Base-by-base conservation (phyloP, 192 early-diverging fungal genomes). In the Coemansia sp. region DNA sequence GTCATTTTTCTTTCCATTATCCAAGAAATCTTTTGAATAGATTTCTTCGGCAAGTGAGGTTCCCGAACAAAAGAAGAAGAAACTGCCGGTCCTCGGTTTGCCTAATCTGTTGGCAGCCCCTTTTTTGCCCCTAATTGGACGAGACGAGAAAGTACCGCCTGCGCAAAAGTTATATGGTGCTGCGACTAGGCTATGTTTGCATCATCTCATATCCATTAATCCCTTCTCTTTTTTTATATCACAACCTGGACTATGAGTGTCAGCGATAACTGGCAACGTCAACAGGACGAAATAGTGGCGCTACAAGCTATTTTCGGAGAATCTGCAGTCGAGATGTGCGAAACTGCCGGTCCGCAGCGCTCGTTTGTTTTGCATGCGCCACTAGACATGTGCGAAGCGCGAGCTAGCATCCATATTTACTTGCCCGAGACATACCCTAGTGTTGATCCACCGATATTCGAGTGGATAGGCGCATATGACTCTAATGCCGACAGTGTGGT, bases 261-360 rank as follows among this genome's bases (percentile, higher is more conserved):
- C 5, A 59, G 55, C n/a, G 78, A 80, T 22, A 85, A 85, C 44
- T 67, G 68, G 48, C 70, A 77, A 39, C 76, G 78, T 0, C 84
- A 79, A 41, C 68, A 70, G 64, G 84, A 85, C 48, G 84, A 85
- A 60, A 71, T 82, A n/a, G 20, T 74, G 48, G 80, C 80, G 9
- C 48, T 85, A 38, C 50, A 74, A 59, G 80, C 84, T 9, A 85
- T 85, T 69, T 82, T 73, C 32, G 84, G 84, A 8, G 76, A 74
- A 20, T 53, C 50, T 7, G 65, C 80, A 36, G 62, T 85, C 2
- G 69, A 78, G 31, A 19, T 64, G n/a, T 32, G 27, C 27, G 58
- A 45, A 0, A 32, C 39, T 12, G 12, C 24, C 45, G 29, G 41
- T 17, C 46, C 62, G 3, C 50, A 69, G 55, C 67, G 27, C 42